Conservation (phyloP, 208 protist genomes). For the Angomonas ambiguus region DNA sequence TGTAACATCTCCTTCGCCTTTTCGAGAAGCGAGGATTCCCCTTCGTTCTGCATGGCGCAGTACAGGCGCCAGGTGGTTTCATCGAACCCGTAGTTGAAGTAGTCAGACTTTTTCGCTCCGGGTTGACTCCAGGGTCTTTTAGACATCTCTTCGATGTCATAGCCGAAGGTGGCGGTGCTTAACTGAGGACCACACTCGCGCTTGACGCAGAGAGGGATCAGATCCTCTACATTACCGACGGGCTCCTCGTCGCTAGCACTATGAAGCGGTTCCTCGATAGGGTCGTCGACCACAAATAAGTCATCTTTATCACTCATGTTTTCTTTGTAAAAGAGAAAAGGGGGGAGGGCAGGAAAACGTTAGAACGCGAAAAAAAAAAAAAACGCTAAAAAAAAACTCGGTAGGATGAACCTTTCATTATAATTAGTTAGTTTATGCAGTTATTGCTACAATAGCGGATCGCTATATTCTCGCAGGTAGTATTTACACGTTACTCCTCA, state of each 20-base stretch:
- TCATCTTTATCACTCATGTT: constrained; percentile 21
- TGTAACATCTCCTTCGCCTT: constrained; percentile 54
- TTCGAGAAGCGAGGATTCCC: constrained; percentile 49
- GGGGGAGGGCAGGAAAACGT: constrained; percentile 13
- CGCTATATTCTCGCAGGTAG: too few relatives aligned
- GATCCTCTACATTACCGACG: constrained; percentile 34
- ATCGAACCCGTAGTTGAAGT: constrained; percentile 92
- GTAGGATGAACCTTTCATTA: too few relatives aligned
- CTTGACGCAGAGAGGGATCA: constrained; percentile 68
- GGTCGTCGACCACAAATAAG: constrained; percentile 27
- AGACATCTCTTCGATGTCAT: constrained; percentile 80
- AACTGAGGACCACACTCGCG: constrained; percentile 55
- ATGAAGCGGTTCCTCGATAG: constrained; percentile 12
- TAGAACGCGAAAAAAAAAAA: not conserved
- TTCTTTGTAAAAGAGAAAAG: constrained; percentile 12
- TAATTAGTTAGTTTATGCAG: not conserved
- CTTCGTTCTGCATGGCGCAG: constrained; percentile 69
- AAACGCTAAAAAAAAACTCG: constrained; percentile 1
- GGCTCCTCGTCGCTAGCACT: constrained; percentile 19
- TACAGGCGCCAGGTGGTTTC: constrained; percentile 83
- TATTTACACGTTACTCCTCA: not conserved
- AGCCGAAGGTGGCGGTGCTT: constrained; percentile 69
- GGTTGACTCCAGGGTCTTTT: constrained; percentile 75
- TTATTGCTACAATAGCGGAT: not conserved
- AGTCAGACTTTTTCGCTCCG: constrained; percentile 73